Percentiles rank a stretch among this genome's conserved stretches.
phyloP scores from a whole-genome alignment of 345 rosid genomes.

The Gossypium turneri region DNA sequence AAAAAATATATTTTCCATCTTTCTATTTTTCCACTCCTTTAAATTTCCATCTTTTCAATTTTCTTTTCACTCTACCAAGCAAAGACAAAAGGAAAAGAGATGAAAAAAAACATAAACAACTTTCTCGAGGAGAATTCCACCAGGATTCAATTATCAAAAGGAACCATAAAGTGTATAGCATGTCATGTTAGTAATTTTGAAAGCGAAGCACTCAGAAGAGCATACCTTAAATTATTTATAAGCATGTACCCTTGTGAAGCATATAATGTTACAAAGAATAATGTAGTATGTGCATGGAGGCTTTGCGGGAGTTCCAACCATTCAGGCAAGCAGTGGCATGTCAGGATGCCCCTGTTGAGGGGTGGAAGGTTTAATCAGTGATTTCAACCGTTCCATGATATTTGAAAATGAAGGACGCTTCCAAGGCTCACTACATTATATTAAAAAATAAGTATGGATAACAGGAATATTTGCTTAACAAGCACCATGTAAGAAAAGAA shows the following conservation, averaged over 20 bases:
- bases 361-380: constrained; percentile 60
- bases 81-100: background rate
- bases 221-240: background rate
- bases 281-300: constrained; percentile 58
- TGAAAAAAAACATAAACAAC: background rate
- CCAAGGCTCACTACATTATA: constrained; percentile 75
- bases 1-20: too few species aligned
- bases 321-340: constrained; percentile 43
- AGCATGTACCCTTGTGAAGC: background rate
- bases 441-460: constrained; percentile 4
- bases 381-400: constrained; percentile 77
- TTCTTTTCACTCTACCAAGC: too few species aligned
- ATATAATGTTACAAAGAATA: constrained; percentile 39
- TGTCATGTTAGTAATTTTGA: background rate
- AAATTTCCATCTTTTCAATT: too few species aligned
- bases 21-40: too few species aligned
- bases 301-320: constrained; percentile 12
- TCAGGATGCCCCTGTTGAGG: constrained; percentile 55
- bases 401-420: constrained; percentile 88
- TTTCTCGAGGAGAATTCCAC: too few species aligned
- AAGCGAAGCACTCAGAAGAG: background rate
- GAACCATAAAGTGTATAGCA: background rate
- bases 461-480: background rate
- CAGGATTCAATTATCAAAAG: background rate
- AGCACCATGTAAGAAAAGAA: background rate